phyloP scores from a whole-genome alignment of 2,329 filamentous ascomycete genomes.

The Akanthomyces dipterigenus region DNA sequence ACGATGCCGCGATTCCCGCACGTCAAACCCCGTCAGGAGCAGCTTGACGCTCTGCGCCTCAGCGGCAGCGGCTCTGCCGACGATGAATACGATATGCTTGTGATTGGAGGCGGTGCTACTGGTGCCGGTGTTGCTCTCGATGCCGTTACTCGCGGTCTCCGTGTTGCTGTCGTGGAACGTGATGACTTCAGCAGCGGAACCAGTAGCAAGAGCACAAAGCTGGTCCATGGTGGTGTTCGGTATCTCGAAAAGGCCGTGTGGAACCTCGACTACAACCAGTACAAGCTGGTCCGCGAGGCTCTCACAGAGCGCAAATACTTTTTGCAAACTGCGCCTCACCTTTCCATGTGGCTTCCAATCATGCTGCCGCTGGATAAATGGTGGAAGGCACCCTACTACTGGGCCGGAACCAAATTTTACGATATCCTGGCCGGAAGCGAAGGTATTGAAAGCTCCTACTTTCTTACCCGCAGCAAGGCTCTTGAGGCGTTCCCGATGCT shows the following conservation, averaged over 20 bases:
- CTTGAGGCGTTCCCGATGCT: slow-evolving; percentile 85
- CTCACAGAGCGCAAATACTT: slow-evolving; percentile 71
- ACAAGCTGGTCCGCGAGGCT: slow-evolving; percentile 64
- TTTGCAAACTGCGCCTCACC: slow-evolving; percentile 65
- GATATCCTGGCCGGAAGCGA: slow-evolving; percentile 80
- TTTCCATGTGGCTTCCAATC: slow-evolving; percentile 67
- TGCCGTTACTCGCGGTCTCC: slow-evolving; percentile 63
- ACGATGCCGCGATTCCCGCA: slow-evolving; percentile 59
- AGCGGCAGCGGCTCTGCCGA: slow-evolving; percentile 22
- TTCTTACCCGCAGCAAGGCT: slow-evolving; percentile 78
- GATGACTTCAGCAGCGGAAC: slow-evolving; percentile 70
- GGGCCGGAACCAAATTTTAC: slow-evolving; percentile 74
- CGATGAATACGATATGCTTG: slow-evolving; percentile 59
- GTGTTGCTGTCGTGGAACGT: slow-evolving; percentile 64
- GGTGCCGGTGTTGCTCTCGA: slow-evolving; percentile 66
- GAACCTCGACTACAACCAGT: slow-evolving; percentile 69
- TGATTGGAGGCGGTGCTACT: slow-evolving; percentile 66
- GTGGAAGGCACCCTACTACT: slow-evolving; percentile 74
- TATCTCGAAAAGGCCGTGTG: slow-evolving; percentile 71
- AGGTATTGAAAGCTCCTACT: slow-evolving; percentile 84
- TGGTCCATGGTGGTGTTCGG: slow-evolving; percentile 69
- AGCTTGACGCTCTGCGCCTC: slow-evolving; percentile 54
- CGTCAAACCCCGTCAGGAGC: slow-evolving; percentile 55
- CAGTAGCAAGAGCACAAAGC: slow-evolving; percentile 69
- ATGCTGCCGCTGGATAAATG: slow-evolving; percentile 70